Evolutionary conservation across 345 rosid species (phyloP).

Genomic region (Eucalyptus erythrocorys): DNA sequence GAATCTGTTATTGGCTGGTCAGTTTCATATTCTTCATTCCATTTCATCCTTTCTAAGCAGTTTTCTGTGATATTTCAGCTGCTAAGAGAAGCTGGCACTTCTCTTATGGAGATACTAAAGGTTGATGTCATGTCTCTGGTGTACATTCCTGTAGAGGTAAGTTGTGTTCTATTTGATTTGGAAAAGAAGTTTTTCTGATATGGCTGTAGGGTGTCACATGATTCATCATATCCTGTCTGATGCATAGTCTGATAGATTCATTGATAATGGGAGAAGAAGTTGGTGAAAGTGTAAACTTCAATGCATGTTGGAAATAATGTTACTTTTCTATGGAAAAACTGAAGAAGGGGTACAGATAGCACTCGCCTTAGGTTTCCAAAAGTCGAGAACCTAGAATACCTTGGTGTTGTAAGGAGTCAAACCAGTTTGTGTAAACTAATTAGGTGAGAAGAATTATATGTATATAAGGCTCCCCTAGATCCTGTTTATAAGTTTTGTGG

Average conservation of each 20-base stretch:
- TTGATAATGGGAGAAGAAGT: background rate
- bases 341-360: background rate
- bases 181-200: background rate
- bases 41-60: background rate
- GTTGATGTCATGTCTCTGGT: slow-evolving; percentile 66
- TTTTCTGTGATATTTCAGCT: slow-evolving; percentile 49
- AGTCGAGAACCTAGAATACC: background rate
- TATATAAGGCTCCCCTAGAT: background rate
- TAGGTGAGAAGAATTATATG: background rate
- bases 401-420: background rate
- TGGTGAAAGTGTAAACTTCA: background rate
- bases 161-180: background rate
- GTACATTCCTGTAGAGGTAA: slow-evolving; percentile 76
- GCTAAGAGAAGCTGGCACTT: slow-evolving; percentile 63
- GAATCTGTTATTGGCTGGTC: background rate
- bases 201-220: background rate
- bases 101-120: slow-evolving; percentile 85
- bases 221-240: background rate
- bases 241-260: background rate
- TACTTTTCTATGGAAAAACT: background rate
- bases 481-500: background rate
- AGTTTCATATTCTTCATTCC: slow-evolving; percentile 9
- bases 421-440: background rate
- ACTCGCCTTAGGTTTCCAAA: background rate
- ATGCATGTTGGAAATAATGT: background rate